phyloP scores from a whole-genome alignment of 106 monocot genomes.

The Triglochin maritima region DNA sequence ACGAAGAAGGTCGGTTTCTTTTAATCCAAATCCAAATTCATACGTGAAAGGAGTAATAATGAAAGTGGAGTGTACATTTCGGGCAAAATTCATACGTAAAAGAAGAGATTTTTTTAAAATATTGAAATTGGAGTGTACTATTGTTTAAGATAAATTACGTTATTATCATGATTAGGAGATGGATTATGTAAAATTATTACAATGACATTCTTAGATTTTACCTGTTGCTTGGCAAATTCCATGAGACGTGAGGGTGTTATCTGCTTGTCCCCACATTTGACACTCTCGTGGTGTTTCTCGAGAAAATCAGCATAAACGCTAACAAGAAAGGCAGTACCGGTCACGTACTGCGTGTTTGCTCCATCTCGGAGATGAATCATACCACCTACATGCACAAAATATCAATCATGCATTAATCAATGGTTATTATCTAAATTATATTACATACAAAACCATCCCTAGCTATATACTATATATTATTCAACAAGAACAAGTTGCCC shows the following conservation, averaged over 20 bases:
- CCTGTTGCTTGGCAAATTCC: constrained; percentile 89
- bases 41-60: no score
- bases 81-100: no score
- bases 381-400: constrained; percentile 31
- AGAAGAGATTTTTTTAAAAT: no score
- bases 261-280: constrained; percentile 40
- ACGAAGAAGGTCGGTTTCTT: no score
- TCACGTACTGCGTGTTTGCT: constrained; percentile 90
- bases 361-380: constrained; percentile 84
- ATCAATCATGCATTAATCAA: no score
- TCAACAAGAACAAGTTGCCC: background rate
- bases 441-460: no score
- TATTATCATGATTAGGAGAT: background rate
- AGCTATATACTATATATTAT: no score
- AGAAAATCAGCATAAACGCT: constrained; percentile 65
- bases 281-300: constrained; percentile 26
- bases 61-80: no score
- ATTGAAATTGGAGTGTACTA: background rate
- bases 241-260: constrained; percentile 39
- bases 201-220: background rate
- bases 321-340: constrained; percentile 58
- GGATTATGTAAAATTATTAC: background rate
- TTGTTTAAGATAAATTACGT: background rate
- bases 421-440: no score
- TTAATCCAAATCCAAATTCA: no score